Conservation (phyloP, 2,329 filamentous ascomycete species). For the Fusarium sp. region DNA sequence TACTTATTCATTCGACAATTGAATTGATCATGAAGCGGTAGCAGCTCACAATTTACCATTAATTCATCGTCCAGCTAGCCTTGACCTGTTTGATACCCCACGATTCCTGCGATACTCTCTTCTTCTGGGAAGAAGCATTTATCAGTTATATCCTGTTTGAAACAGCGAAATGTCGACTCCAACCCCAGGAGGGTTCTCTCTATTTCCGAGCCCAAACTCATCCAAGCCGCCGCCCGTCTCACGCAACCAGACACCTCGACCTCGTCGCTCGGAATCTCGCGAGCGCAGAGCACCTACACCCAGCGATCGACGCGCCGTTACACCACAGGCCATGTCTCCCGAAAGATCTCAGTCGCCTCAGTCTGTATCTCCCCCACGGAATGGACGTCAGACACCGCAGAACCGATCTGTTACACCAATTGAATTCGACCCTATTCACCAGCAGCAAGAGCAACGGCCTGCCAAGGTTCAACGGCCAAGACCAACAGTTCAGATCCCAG, state of each 20-base stretch:
- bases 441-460: slow-evolving; percentile 47
- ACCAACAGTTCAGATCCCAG: slow-evolving; percentile 60
- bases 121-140: slow-evolving; percentile 49
- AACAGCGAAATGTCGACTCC: slow-evolving; percentile 58
- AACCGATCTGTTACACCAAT: slow-evolving; percentile 54
- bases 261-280: slow-evolving; percentile 56
- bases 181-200: slow-evolving; percentile 67
- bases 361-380: slow-evolving; percentile 40
- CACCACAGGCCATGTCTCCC: slow-evolving; percentile 43
- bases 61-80: slow-evolving; percentile 24
- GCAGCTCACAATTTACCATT: slow-evolving; percentile 20
- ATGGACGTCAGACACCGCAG: slow-evolving; percentile 54
- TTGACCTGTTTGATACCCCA: slow-evolving; percentile 38
- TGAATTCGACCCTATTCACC: slow-evolving; percentile 53
- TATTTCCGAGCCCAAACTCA: slow-evolving; percentile 68
- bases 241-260: slow-evolving; percentile 60
- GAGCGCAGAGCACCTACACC: slow-evolving; percentile 58
- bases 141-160: slow-evolving; percentile 36
- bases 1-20: neutral
- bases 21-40: slow-evolving; percentile 49
- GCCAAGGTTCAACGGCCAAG: slow-evolving; percentile 58
- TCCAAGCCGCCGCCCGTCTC: slow-evolving; percentile 51
- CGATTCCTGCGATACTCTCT: slow-evolving; percentile 21
- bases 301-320: slow-evolving; percentile 50
- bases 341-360: slow-evolving; percentile 43